A percentile compares a stretch with the other conserved stretches of the same genome.
These are phyloP conservation scores for Xylaria palmicola DNA, from an alignment of 495 filamentous ascomycete species.

Conservation along the genomic window DNA sequence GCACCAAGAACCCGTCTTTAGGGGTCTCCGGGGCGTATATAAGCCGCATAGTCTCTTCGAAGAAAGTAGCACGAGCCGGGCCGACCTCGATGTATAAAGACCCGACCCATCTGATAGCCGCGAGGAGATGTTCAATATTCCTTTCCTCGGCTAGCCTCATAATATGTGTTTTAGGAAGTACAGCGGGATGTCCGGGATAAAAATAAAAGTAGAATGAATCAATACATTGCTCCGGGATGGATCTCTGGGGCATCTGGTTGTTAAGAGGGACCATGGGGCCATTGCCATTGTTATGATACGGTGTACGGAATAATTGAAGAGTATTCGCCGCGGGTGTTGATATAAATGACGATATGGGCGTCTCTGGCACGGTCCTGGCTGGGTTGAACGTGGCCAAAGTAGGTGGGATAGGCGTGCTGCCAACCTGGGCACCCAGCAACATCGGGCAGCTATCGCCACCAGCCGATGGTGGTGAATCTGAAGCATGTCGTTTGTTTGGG, in stretches of 20 bases:
- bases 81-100: conserved; percentile 58
- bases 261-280: conserved; percentile 29
- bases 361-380: conserved; percentile 36
- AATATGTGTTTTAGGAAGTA: conserved; percentile 51
- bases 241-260: conserved; percentile 31
- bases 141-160: conserved; percentile 45
- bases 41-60: conserved; percentile 56
- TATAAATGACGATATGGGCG: conserved; percentile 39
- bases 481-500: conserved; percentile 51
- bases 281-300: conserved; percentile 34
- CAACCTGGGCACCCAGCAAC: conserved; percentile 38
- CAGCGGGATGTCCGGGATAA: conserved; percentile 67
- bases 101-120: conserved; percentile 70
- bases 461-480: conserved; percentile 42
- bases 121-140: conserved; percentile 44
- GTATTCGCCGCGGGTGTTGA: conserved; percentile 28
- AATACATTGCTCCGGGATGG: conserved; percentile 49
- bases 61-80: conserved; percentile 50
- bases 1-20: conserved; percentile 67
- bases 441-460: conserved; percentile 44
- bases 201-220: conserved; percentile 64
- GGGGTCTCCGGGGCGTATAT: conserved; percentile 48
- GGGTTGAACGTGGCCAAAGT: conserved; percentile 37
- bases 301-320: conserved; percentile 36
- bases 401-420: conserved; percentile 22